phyloP scores from a whole-genome alignment of 352 stramenopile genomes.

The Pythium periplocum region DNA sequence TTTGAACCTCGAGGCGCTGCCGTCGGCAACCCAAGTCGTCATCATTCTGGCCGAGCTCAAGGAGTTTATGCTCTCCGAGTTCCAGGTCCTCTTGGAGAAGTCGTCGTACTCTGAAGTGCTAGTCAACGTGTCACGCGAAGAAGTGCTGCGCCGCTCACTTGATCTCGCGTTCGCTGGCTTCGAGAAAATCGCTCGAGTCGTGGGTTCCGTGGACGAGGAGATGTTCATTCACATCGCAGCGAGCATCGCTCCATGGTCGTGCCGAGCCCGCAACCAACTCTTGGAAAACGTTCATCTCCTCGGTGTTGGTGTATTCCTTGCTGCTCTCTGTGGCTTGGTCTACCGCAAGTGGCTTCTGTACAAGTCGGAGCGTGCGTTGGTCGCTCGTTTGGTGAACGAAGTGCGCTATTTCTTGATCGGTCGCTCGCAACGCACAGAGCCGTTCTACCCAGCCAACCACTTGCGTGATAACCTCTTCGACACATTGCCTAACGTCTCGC shows the following conservation, averaged over 20 bases:
- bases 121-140: conserved; percentile 33
- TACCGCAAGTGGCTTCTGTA: conserved; percentile 36
- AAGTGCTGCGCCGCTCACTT: conserved; percentile 58
- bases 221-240: conserved; percentile 38
- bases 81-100: conserved; percentile 35
- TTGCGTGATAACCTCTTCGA: conserved; percentile 63
- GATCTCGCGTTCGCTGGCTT: conserved; percentile 54
- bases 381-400: conserved; percentile 66
- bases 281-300: conserved; percentile 39
- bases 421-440: conserved; percentile 28
- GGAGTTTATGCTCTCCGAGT: conserved; percentile 43
- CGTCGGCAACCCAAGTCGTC: conserved; percentile 4
- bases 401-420: conserved; percentile 56
- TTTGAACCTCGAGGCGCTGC: neutral
- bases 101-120: conserved; percentile 39
- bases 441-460: conserved; percentile 48
- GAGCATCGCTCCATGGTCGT: conserved; percentile 43
- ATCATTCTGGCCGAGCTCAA: conserved; percentile 16
- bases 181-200: conserved; percentile 35
- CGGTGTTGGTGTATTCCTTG: conserved; percentile 20
- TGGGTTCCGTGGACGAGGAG: conserved; percentile 30
- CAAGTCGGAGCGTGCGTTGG: conserved; percentile 37
- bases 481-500: conserved; percentile 19
- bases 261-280: conserved; percentile 42
- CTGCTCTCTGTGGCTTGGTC: conserved; percentile 5